phyloP scores from a whole-genome alignment of 441 rosid genomes.

The Gossypium gossypioides region DNA sequence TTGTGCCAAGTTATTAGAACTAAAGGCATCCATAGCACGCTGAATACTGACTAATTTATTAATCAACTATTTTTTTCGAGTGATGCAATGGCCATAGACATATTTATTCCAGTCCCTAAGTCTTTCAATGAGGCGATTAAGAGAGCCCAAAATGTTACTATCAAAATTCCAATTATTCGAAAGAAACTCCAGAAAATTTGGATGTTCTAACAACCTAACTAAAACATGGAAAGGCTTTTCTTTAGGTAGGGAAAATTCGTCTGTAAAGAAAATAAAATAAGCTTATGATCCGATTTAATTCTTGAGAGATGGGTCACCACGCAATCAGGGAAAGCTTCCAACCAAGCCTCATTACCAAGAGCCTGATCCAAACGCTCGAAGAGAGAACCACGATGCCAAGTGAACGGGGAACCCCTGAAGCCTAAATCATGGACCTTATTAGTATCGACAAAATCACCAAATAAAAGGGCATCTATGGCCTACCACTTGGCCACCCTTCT shows the following conservation, averaged over 20 bases:
- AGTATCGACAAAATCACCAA: background rate
- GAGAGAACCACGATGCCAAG: too few species aligned
- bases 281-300: background rate
- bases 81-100: background rate
- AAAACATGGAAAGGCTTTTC: background rate
- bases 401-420: too few species aligned
- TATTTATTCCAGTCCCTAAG: background rate
- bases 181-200: background rate
- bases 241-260: background rate
- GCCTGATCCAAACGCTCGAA: background rate
- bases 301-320: background rate
- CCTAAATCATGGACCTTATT: background rate
- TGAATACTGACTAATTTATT: background rate
- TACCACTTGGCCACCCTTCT: background rate
- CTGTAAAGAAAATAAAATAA: background rate
- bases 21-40: background rate
- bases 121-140: background rate
- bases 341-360: background rate
- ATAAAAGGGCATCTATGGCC: background rate
- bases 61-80: background rate
- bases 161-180: too few species aligned
- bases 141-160: background rate
- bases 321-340: background rate
- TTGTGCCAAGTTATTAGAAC: background rate
- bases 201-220: background rate